A percentile compares a stretch with the other conserved stretches of the same genome.
phyloP scores from a whole-genome alignment of 1,284 basidiomycete genomes.

The Ganoderma sp. region DNA sequence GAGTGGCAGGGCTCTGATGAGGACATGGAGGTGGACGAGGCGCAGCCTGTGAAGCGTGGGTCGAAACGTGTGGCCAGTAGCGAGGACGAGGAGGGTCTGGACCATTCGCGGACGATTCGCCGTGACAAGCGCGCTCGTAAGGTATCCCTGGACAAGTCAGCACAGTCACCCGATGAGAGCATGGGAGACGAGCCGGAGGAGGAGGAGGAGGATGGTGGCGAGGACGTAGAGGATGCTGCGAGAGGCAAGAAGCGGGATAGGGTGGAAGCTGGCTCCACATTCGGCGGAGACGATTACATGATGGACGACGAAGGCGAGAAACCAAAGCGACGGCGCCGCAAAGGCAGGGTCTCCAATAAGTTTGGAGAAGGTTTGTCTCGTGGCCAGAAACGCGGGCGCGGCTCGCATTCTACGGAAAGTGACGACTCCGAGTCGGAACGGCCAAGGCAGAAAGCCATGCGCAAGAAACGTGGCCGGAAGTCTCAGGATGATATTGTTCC shows the following conservation, averaged over 20 bases:
- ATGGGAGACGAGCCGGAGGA: slow-evolving; percentile 42
- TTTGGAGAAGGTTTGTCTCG: slow-evolving; percentile 53
- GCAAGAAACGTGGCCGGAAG: slow-evolving; percentile 45
- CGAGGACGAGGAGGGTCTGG: slow-evolving; percentile 48
- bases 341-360: slow-evolving; percentile 52
- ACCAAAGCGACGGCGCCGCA: slow-evolving; percentile 42
- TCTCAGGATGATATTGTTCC: slow-evolving; percentile 44
- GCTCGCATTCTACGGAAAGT: slow-evolving; percentile 55
- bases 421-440: slow-evolving; percentile 50
- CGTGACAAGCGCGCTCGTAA: slow-evolving; percentile 53
- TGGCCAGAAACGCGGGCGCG: slow-evolving; percentile 70
- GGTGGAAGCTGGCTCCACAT: slow-evolving; percentile 71
- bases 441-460: slow-evolving; percentile 38
- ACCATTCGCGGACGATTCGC: slow-evolving; percentile 21
- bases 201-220: slow-evolving; percentile 33
- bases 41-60: slow-evolving; percentile 45
- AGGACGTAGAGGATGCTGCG: slow-evolving; percentile 29
- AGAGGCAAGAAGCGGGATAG: slow-evolving; percentile 80
- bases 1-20: slow-evolving; percentile 45
- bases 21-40: slow-evolving; percentile 37
- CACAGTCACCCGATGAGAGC: slow-evolving; percentile 35
- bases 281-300: slow-evolving; percentile 62
- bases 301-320: slow-evolving; percentile 35
- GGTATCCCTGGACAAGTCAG: slow-evolving; percentile 48
- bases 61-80: slow-evolving; percentile 52